Percentiles rank a stretch among this genome's conserved stretches.
Conservation (phyloP, 1,139 yeast genomes). For the Kodamaea arcana region DNA sequence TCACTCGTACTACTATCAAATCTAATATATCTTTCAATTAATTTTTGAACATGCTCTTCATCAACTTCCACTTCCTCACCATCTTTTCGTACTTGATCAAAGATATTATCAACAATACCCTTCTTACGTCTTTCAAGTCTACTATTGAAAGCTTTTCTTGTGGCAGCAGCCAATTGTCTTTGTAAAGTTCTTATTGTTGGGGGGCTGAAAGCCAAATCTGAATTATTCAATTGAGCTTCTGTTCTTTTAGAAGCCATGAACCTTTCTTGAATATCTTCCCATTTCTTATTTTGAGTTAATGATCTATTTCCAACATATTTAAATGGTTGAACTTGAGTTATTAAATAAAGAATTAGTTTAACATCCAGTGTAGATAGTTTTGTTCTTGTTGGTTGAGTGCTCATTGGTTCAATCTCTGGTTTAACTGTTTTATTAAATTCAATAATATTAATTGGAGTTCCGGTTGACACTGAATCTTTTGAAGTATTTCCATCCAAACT, state of each 20-base stretch:
- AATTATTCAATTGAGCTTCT: conserved; percentile 5
- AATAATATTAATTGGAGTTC: too few species aligned
- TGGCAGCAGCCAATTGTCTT: conserved; percentile 33
- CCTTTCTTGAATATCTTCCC: conserved; percentile 31
- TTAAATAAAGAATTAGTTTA: conserved; percentile 27
- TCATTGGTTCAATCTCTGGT: too few species aligned
- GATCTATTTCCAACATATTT: conserved; percentile 35
- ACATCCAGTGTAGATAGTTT: conserved; percentile 29
- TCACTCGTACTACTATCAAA: conserved; percentile 21
- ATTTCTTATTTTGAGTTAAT: conserved; percentile 31
- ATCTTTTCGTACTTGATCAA: conserved; percentile 5
- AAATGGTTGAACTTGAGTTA: conserved; percentile 32
- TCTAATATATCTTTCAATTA: conserved; percentile 15
- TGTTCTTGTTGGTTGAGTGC: conserved; percentile 17
- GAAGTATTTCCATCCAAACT: too few species aligned
- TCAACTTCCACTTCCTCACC: neutral
- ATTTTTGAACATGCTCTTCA: conserved; percentile 4
- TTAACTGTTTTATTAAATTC: too few species aligned
- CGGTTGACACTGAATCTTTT: too few species aligned
- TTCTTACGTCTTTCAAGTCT: conserved; percentile 10
- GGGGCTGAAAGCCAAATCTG: conserved; percentile 13
- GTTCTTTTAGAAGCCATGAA: conserved; percentile 20
- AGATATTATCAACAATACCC: conserved; percentile 5
- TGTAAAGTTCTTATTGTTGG: conserved; percentile 39
- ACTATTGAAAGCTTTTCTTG: conserved; percentile 24